Base-by-base conservation (phyloP, 352 stramenopile species). In the Phytophthora uliginosa region DNA sequence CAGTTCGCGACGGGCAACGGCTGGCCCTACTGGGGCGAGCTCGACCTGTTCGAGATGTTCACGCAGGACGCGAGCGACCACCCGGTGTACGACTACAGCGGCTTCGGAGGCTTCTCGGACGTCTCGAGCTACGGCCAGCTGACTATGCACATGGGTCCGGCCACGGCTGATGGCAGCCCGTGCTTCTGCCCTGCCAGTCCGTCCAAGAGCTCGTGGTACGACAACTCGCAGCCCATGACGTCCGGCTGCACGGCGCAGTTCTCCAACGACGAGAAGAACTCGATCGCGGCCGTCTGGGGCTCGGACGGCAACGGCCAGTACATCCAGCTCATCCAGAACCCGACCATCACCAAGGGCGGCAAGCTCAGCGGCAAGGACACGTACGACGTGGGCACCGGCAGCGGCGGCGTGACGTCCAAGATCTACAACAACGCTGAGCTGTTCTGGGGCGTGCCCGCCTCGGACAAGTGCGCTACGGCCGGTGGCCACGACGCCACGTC, bases 21-120 rank as follows among this genome's bases (percentile, higher is more conserved):
- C 62, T 95, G 85, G 87, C 85, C 87, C 13, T 89, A 92, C 73
- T 93, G 79, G 75, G 87, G 87, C 28, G 87, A 95, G 67, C 72
- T 93, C 51, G 87, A 95, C 56, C 85, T 95, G 31, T 95, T 95
- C 53, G 87, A 95, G 71, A 95, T 95, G 87, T 95, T 95, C 66
- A 91, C 82, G 36, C 84, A 93, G 59, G 84, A 95, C 66, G 69
- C 73, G 13, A 31, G 61, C 3, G 61, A 73, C 51, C 73, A 74
- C n/a, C 69, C 71, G 15, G 13, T 65, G 18, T 90, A 89, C 66
- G 81, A 90, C 73, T 92, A 78, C 61, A 78, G 38, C n/a, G 84
- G 81, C 53, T 83, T 83, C 38, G 77, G 77, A 5, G 59, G 67
- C 7, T 81, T 80, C 59, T 53, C 69, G 6, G 59, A 77, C 20